Percentiles rank a stretch among this genome's conserved stretches.
phyloP scores from a whole-genome alignment of 176 grass and related monocot species.

The Eremochloa ophiuroides region DNA sequence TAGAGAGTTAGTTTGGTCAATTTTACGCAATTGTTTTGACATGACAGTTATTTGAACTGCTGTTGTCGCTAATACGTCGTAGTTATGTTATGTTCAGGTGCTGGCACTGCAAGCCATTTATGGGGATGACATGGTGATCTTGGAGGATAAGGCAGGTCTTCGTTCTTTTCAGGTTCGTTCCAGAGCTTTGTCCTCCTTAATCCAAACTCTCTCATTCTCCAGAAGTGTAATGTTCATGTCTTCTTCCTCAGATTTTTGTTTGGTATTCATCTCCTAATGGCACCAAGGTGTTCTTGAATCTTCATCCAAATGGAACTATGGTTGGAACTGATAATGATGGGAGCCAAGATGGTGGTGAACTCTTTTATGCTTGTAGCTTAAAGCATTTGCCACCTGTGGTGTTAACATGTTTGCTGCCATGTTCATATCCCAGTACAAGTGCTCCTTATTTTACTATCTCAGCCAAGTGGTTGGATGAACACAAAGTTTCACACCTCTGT shows the following conservation, averaged over 20 bases:
- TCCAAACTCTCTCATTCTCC: background rate
- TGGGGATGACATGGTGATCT: slow-evolving; percentile 43
- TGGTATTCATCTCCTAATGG: slow-evolving; percentile 33
- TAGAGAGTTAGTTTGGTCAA: background rate
- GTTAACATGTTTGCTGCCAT: slow-evolving; percentile 48
- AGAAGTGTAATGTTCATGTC: background rate
- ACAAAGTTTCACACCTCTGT: slow-evolving; percentile 42
- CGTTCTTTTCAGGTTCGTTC: slow-evolving; percentile 53
- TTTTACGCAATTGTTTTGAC: background rate
- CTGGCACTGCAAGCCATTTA: slow-evolving; percentile 62
- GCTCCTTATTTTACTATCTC: slow-evolving; percentile 53
- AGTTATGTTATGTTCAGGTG: slow-evolving; percentile 27
- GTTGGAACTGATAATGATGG: slow-evolving; percentile 24
- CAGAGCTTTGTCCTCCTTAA: background rate
- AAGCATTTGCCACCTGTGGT: slow-evolving; percentile 46
- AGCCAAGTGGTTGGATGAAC: slow-evolving; percentile 42
- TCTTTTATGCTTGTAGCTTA: slow-evolving; percentile 43
- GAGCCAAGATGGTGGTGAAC: slow-evolving; percentile 17
- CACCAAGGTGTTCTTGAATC: slow-evolving; percentile 35
- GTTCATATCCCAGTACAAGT: slow-evolving; percentile 50
- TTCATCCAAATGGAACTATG: slow-evolving; percentile 23
- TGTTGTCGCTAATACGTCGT: background rate
- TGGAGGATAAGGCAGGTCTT: slow-evolving; percentile 36
- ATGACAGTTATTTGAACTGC: background rate
- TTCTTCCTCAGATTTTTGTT: slow-evolving; percentile 33